A percentile compares a stretch with the other conserved stretches of the same genome.
Conservation (phyloP, 345 rosid genomes). For the Raphanus sativus region DNA sequence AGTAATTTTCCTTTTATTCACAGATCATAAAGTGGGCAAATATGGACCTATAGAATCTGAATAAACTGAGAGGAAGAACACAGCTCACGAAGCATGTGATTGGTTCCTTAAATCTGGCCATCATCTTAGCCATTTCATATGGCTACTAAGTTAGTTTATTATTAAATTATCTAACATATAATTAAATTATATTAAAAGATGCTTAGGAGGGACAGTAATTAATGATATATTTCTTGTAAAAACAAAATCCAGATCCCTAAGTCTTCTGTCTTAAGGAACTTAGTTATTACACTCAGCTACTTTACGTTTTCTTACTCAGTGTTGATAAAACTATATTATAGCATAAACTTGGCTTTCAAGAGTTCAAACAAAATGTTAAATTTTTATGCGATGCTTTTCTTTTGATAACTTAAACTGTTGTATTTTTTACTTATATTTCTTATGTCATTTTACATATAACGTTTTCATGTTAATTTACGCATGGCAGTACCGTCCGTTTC, state of each 20-base stretch:
- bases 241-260: conserved; percentile 36
- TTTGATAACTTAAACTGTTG: not conserved
- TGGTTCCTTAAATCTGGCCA: conserved; percentile 37
- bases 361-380: not conserved
- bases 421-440: not conserved
- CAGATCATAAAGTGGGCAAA: not conserved
- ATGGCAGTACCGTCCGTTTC: not conserved
- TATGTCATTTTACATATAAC: not conserved
- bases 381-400: not conserved
- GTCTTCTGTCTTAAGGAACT: conserved; percentile 40
- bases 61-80: conserved; percentile 30
- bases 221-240: conserved; percentile 34
- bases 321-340: not conserved
- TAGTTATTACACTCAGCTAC: conserved; percentile 26
- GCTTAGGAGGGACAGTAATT: conserved; percentile 27
- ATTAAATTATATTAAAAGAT: conserved; percentile 9
- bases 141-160: conserved; percentile 16
- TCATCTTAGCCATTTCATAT: conserved; percentile 23
- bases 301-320: conserved; percentile 28
- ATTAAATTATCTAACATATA: not conserved
- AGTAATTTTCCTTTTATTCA: not conserved
- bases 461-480: not conserved
- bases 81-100: conserved; percentile 38
- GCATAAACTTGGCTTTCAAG: not conserved
- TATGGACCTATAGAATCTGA: conserved; percentile 14